Base-by-base conservation (phyloP, 805 yeast species). In the Kodamaea laetipori region DNA sequence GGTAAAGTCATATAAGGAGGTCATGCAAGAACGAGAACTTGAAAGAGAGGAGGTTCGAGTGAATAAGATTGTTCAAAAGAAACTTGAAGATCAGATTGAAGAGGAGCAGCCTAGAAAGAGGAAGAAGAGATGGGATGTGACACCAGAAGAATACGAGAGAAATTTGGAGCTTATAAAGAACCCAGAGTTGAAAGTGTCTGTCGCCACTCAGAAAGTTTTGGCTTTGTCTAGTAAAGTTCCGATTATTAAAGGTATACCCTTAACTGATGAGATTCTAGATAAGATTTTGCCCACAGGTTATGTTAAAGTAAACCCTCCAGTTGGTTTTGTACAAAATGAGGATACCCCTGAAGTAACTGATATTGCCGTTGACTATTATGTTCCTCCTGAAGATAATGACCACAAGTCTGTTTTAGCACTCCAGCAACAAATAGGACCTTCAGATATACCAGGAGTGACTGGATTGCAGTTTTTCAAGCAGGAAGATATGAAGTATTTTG, bases 401-500 rank as follows among this genome's bases (percentile, higher is more conserved):
- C 61, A 10, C 24, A 56, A 10, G 44, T 60, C 12, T 55, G 61
- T 37, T 55, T 30, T 19, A 13, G 34, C 17, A 7, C 65, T 37
- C 56, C 66, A 45, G 36, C 43, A 23, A 57, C 70, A 47, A 53
- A 47, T 77, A 18, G 41, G 41, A 5, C 72, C 81, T 1, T 64
- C 77, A 2, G 82, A 81, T 16, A 70, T 83, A 1, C 85, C 90
- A 0, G 89, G 83, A 0, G 73, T 82, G 0, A 73, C 74, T 28
- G 90, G 85, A 23, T 58, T 89, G 10, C 82, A 80, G 54, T 82
- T 69, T 56, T 82, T 87, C 63, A 86, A 81, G 52, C 82, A 80
- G 26, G 79, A 81, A 30, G 97, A 90, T 58, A 69, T 77, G 58
- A 78, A 78, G 56, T 77, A 83, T 54, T 90, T 90, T 61, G 83